phyloP scores from a whole-genome alignment of 2,329 filamentous ascomycete species.

The Volutella citrinella region DNA sequence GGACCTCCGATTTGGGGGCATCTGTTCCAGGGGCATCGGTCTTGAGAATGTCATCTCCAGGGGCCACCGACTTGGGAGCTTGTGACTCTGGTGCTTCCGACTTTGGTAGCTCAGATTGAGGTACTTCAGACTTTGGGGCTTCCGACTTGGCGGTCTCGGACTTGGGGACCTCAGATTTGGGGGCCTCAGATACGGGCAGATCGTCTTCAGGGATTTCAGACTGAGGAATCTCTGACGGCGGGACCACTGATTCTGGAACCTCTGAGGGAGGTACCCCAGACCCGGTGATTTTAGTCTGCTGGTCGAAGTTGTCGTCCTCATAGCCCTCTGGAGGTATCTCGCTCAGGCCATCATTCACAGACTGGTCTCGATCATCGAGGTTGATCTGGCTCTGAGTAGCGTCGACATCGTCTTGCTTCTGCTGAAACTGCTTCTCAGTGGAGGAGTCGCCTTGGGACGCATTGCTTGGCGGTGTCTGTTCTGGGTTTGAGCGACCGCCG shows the following conservation, averaged over 20 bases:
- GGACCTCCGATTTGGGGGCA: background rate
- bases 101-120: background rate
- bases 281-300: background rate
- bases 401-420: constrained; percentile 10
- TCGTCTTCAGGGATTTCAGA: constrained; percentile 4
- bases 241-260: background rate
- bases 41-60: background rate
- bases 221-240: constrained; percentile 1
- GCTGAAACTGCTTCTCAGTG: constrained; percentile 12
- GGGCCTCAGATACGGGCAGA: background rate
- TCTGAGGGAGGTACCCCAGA: constrained; percentile 1
- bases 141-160: background rate
- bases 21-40: too few relatives aligned
- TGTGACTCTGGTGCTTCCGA: background rate
- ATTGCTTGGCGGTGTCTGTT: constrained; percentile 15
- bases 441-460: constrained; percentile 3
- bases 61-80: background rate
- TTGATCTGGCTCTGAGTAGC: constrained; percentile 4
- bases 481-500: constrained; percentile 15
- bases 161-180: background rate
- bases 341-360: constrained; percentile 10
- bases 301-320: background rate
- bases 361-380: constrained; percentile 16
- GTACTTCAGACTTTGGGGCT: background rate
- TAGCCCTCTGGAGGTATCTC: constrained; percentile 13